Evolutionary conservation across 2,329 filamentous ascomycete species (phyloP).

Genomic region (Colletotrichum coccodes): DNA sequence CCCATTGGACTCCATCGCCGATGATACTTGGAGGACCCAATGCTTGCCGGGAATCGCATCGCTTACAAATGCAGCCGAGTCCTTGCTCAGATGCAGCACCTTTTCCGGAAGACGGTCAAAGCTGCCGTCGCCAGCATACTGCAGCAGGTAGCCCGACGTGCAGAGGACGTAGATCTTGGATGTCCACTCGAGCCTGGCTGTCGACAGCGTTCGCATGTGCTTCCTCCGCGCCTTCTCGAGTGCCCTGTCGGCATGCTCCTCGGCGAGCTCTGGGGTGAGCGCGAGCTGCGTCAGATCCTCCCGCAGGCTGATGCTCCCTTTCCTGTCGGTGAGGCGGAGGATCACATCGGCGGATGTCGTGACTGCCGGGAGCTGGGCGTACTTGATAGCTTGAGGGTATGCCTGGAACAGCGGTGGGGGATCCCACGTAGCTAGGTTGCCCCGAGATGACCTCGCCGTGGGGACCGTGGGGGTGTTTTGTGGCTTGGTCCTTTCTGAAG

Average conservation of each 20-base stretch:
- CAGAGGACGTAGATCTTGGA: constrained; percentile 79
- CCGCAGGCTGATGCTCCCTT: constrained; percentile 49
- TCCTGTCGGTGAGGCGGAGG: constrained; percentile 67
- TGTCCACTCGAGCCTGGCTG: constrained; percentile 69
- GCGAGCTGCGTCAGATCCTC: constrained; percentile 44
- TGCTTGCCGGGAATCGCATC: constrained; percentile 83
- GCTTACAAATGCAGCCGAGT: constrained; percentile 83
- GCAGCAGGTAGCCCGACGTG: constrained; percentile 77
- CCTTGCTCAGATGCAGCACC: constrained; percentile 75
- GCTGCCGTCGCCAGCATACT: constrained; percentile 77
- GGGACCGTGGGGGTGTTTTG: constrained; percentile 3
- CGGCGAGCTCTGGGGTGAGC: constrained; percentile 35
- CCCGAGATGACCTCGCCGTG: constrained; percentile 36
- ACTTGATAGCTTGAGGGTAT: constrained; percentile 84
- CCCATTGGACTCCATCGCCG: constrained; percentile 70
- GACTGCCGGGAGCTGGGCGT: constrained; percentile 76
- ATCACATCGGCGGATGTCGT: constrained; percentile 76
- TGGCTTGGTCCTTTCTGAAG: constrained; percentile 19
- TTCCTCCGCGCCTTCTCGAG: constrained; percentile 56
- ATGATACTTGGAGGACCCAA: constrained; percentile 82
- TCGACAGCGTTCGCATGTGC: constrained; percentile 55
- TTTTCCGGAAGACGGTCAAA: constrained; percentile 81
- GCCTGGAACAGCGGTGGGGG: constrained; percentile 86
- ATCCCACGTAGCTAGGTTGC: constrained; percentile 63
- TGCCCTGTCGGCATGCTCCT: constrained; percentile 41